A percentile compares a stretch with the other conserved stretches of the same genome.
phyloP scores from a whole-genome alignment of 345 rosid genomes.

The Gossypium longicalyx region DNA sequence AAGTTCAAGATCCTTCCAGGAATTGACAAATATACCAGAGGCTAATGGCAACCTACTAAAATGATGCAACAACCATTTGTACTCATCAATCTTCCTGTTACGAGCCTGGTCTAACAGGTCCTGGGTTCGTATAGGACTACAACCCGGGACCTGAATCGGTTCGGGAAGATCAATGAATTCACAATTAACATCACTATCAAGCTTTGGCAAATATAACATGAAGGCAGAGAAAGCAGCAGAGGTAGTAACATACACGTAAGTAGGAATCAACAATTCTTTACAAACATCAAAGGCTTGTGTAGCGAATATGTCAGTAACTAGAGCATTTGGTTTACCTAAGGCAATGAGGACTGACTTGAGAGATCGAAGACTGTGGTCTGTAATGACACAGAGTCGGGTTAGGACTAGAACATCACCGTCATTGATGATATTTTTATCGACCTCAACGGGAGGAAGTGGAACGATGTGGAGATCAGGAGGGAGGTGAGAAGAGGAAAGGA shows the following conservation, averaged over 20 bases:
- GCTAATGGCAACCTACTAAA: constrained; percentile 17
- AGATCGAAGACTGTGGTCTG: constrained; percentile 28
- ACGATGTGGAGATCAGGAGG: constrained; percentile 23
- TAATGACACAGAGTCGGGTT: constrained; percentile 16
- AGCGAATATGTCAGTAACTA: constrained; percentile 32
- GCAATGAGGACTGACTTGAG: constrained; percentile 12
- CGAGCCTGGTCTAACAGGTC: constrained; percentile 28
- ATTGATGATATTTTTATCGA: constrained; percentile 16
- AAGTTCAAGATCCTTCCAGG: constrained; percentile 43
- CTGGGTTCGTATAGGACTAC: constrained; percentile 22
- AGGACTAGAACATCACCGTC: constrained; percentile 11
- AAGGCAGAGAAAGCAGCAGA: constrained; percentile 26
- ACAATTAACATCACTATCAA: constrained; percentile 25
- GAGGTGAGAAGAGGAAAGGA: constrained; percentile 22
- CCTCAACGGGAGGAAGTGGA: constrained; percentile 29
- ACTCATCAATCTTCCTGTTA: constrained; percentile 16
- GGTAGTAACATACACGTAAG: constrained; percentile 22
- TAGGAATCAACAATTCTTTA: constrained; percentile 27
- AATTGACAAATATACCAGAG: constrained; percentile 45
- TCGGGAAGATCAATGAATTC: constrained; percentile 19
- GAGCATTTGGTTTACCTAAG: constrained; percentile 20
- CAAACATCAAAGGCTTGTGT: constrained; percentile 33
- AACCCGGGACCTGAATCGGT: constrained; percentile 38
- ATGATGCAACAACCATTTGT: background rate
- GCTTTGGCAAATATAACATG: constrained; percentile 17